phyloP scores from a whole-genome alignment of 75 land plant species.

The Sequoia sempervirens region DNA sequence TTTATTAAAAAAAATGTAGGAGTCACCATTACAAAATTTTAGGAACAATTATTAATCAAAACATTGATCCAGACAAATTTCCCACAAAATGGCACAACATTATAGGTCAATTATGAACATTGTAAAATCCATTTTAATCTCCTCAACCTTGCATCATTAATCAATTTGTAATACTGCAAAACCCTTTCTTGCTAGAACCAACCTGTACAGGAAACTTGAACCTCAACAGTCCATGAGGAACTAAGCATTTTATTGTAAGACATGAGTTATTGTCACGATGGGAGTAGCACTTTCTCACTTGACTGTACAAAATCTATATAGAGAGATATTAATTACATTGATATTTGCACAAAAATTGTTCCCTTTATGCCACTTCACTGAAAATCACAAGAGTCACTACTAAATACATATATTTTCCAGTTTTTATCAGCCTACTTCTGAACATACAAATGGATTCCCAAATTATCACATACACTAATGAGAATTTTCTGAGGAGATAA shows the following conservation, averaged over 20 bases:
- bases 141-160: background rate
- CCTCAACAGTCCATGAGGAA: conserved; percentile 2
- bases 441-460: background rate
- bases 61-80: background rate
- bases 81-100: background rate
- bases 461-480: background rate
- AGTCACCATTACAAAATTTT: background rate
- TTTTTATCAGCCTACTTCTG: background rate
- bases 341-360: background rate
- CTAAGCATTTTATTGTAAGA: background rate
- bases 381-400: background rate
- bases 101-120: background rate
- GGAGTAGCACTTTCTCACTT: background rate
- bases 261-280: background rate
- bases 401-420: background rate
- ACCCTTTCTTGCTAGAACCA: background rate
- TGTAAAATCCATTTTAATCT: background rate
- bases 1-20: background rate
- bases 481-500: background rate
- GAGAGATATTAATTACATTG: background rate
- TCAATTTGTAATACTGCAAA: background rate
- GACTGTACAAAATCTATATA: background rate
- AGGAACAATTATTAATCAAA: background rate
- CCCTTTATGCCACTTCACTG: background rate
- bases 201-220: background rate